Base-by-base conservation (phyloP, 2,329 filamentous ascomycete genomes). In the Xenoacremonium recifei region DNA sequence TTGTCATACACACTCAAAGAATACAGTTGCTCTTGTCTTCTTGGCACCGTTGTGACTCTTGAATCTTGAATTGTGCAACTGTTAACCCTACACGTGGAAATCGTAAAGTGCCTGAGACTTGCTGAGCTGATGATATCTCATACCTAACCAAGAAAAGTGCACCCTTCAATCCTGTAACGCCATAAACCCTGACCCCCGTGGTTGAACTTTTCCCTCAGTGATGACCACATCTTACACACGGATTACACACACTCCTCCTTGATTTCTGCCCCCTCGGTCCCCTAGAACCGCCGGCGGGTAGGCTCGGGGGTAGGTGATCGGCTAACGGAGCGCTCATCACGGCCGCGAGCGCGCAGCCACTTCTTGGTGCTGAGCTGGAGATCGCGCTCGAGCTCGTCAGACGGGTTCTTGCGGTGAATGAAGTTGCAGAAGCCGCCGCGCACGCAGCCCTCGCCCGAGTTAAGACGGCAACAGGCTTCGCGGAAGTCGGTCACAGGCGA, bases 391-490 rank as follows among this genome's bases (percentile, higher is more conserved):
- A 99, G 73, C 71, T 97, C 92, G 10, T 89, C 75, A 55, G 80
- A 82, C 4, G 93, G 93, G 64, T 97, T 93, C 76, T 99, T 99
- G 62, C 93, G 82, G 67, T 99, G 93, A 53, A 99, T 99, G 68
- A 99, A 99, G 69, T 99, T 99, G 78, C 93, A 99, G 75, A 97
- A 97, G 21, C 93, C 93, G 49, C 91, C 93, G 52, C 93, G 80
- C 32, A 96, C 90, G 69, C 93, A 99, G 33, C 93, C 93, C 68
- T 97, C 93, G 49, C 93, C 93, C 29, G 81, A 87, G 63, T 99
- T 99, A 19, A 97, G 76, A 40, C 93, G 81, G 70, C 93, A 99
- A 67, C 93, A 99, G 15, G 93, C 93, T 74, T 99, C 93, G 64
- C 93, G 80, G 69, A 99, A 99, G 71, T 99, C 93, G 51, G 93